Evolutionary conservation across 805 yeast genomes (phyloP), one percentile per base, ranked within the genome.

Genomic region (Ogataea methanolica): DNA sequence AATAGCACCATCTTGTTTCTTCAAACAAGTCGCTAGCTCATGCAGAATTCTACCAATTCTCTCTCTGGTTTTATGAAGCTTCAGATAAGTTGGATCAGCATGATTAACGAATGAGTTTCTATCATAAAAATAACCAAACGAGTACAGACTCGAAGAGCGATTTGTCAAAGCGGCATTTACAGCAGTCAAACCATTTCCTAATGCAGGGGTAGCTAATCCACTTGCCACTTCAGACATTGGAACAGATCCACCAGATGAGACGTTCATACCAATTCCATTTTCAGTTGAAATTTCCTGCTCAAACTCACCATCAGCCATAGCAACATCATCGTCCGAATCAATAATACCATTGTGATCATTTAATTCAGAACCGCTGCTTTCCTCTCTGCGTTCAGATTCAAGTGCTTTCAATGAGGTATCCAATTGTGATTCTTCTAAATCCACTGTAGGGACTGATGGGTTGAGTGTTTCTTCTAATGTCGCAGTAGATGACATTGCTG

Each of bases 51-150:
- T 52, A 7, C 71, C 70, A 37, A 89, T 72, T 31, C 69, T 59
- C 22, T 78, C 72, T 43, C 95, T 75, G 7, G 80, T 62, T 11
- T 74, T 71, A 58, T 91, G 96, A 5, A 91, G 66, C 44, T 69
- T 68, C 9, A 60, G 49, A 54, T 82, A 83, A 12, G 71, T 61
- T 1, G 74, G 71, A 41, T 72, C 68, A 15, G 54, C 51, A 33
- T 66, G 56, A 59, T 63, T 64, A 3, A 49, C 19, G 16, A 56
- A 33, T 2, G 45, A 36, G 16, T 50, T 52, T 34, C 62, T 55
- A 19, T 60, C 59, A 45, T 55, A 66, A 44, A 55, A 55, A 31
- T 65, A 62, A 14, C 67, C 68, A 52, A 58, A 65, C 0, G 59
- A 51, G 42, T 59, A 65, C 38, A 66, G 45, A 2, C 45, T 46